Evolutionary conservation across 2,329 filamentous ascomycete species (phyloP), one percentile per base, ranked within the genome.

Genomic region (Colletotrichum tabaci): DNA sequence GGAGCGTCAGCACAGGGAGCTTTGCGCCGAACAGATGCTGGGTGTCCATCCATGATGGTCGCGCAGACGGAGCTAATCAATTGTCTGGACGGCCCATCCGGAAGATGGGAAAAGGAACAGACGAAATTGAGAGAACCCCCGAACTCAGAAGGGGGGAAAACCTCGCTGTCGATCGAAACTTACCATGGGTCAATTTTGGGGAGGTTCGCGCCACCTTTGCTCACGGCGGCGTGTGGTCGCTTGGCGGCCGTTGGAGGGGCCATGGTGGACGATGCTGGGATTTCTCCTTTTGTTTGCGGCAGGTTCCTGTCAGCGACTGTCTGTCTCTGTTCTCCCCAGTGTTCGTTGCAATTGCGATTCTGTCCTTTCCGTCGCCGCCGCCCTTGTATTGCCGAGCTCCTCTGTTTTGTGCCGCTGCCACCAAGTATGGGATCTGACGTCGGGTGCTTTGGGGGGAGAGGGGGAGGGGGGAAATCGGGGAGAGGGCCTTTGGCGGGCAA

Each of bases 181-280:
- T 23, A 63, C 61, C 47, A 53, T 30, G 61, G 16, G 6, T 71
- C 68, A 46, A 57, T 8, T 7, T 15, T 50, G 42, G 63, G 44
- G 46, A 61, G 23, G 23, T 63, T 63, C 46, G 50, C 46, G 46
- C 42, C 38, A 46, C 58, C 52, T 58, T 53, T 71, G 40, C 65
- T 58, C 50, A 71, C 44, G 38, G 68, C 68, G 26, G 68, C 68
- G 52, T 71, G 64, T 47, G 65, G 35, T 62, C 68, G 65, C 63
- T 71, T 71, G 58, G 65, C 68, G 52, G 65, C 68, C 23, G 65
- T 63, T 63, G 68, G 65, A 68, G 68, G 68, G 53, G 68, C 65
- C 68, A 71, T 71, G 52, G 44, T 64, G 61, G 49, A 63, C 30
- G 38, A n/a, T 38, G 47, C 26, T 40, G 55, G 40, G 38, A 40